Evolutionary conservation across 768 basidiomycete species (phyloP).

Genomic region (Phallus indusiatus): DNA sequence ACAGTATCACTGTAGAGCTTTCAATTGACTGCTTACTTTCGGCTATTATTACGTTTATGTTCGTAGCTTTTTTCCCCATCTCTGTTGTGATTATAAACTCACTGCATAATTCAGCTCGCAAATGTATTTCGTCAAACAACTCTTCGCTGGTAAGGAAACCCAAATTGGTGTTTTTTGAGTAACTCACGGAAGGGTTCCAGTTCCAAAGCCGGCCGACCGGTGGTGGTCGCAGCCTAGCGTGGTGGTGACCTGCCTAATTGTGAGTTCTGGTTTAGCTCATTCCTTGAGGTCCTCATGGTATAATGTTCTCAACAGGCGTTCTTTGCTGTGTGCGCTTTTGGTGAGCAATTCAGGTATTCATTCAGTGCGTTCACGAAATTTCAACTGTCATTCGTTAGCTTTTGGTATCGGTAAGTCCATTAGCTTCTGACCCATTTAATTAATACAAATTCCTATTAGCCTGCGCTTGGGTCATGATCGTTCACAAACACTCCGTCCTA

Average conservation of each 20-base stretch:
- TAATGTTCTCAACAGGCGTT: background rate
- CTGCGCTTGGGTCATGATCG: conserved; percentile 28
- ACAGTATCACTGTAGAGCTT: conserved; percentile 31
- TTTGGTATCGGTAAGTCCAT: background rate
- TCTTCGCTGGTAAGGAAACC: conserved; percentile 23
- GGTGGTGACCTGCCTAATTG: background rate
- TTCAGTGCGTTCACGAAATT: background rate
- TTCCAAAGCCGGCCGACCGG: background rate
- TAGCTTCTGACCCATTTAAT: background rate
- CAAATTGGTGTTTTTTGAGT: background rate
- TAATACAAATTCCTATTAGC: conserved; percentile 13
- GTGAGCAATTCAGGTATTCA: background rate
- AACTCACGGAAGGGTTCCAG: background rate
- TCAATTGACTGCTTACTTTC: conserved; percentile 35
- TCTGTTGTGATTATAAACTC: background rate
- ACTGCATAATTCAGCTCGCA: conserved; percentile 27
- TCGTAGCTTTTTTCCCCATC: conserved; percentile 3
- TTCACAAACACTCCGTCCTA: conserved; percentile 25
- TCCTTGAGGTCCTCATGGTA: background rate
- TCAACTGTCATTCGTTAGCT: background rate
- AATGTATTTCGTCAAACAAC: conserved; percentile 34
- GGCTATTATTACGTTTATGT: conserved; percentile 35
- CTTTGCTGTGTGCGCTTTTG: conserved; percentile 1
- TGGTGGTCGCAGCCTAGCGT: background rate
- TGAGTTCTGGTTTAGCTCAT: background rate